These are phyloP conservation scores for Pseudozyma sp. DNA, from an alignment of 1,284 basidiomycete species.

Conservation along the genomic window DNA sequence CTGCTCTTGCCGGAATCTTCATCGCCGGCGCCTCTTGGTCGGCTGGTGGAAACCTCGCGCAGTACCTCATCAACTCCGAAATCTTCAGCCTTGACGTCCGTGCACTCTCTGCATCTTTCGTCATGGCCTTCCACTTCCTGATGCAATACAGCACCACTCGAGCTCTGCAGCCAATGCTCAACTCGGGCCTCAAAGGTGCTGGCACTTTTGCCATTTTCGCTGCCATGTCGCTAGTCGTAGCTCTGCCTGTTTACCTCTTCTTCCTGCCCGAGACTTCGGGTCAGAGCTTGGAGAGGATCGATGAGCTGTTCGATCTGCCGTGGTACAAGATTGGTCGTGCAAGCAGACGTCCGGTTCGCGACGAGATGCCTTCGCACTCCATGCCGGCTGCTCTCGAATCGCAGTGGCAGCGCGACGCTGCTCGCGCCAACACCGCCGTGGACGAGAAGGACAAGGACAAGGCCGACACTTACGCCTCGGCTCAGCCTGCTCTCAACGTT, in stretches of 20 bases:
- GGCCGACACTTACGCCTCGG: conserved; percentile 11
- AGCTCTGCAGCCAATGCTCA: conserved; percentile 46
- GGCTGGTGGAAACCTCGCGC: conserved; percentile 47
- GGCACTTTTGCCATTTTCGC: conserved; percentile 47
- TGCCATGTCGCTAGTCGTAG: conserved; percentile 29
- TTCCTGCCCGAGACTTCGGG: conserved; percentile 50
- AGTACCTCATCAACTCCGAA: conserved; percentile 51
- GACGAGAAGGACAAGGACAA: conserved; percentile 47
- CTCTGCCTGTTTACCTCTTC: conserved; percentile 45
- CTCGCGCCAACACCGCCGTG: not conserved
- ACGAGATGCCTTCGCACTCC: conserved; percentile 45
- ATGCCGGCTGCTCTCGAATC: conserved; percentile 49
- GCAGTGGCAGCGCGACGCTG: conserved; percentile 20
- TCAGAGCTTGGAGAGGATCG: conserved; percentile 49
- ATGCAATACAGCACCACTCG: conserved; percentile 48
- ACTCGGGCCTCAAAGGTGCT: conserved; percentile 42
- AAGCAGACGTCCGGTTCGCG: conserved; percentile 35
- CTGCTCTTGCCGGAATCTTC: conserved; percentile 42
- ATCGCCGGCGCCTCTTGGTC: conserved; percentile 47
- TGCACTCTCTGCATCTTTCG: conserved; percentile 42
- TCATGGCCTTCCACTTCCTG: conserved; percentile 48
- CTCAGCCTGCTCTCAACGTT: conserved; percentile 17
- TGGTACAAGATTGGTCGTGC: conserved; percentile 53
- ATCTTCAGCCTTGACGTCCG: conserved; percentile 49
- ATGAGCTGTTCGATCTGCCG: conserved; percentile 49